Percentiles rank a stretch among this genome's conserved stretches.
Evolutionary conservation across 371 early-diverging fungal genomes (phyloP).

Genomic region (Nosema muscidifuracis): DNA sequence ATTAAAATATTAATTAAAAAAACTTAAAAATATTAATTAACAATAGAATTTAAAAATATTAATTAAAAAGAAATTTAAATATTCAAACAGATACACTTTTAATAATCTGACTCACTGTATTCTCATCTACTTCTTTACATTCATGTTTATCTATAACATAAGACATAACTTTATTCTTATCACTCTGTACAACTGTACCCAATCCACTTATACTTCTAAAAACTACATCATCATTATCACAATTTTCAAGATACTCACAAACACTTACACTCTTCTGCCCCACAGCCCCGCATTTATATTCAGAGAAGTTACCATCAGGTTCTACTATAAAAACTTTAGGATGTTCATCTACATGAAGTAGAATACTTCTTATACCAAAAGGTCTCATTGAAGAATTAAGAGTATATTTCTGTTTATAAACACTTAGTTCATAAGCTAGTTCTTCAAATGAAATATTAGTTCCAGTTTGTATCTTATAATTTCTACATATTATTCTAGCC

Average conservation of each 20-base stretch:
- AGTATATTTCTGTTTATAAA: slow-evolving; percentile 78
- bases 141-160: slow-evolving; percentile 36
- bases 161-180: slow-evolving; percentile 38
- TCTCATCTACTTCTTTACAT: slow-evolving; percentile 3
- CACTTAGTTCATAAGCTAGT: slow-evolving; percentile 67
- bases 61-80: neutral
- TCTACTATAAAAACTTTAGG: slow-evolving; percentile 93
- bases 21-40: no score
- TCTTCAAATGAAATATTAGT: slow-evolving; percentile 83
- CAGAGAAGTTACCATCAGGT: slow-evolving; percentile 94
- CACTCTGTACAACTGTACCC: slow-evolving; percentile 45
- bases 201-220: slow-evolving; percentile 32
- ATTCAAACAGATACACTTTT: slow-evolving; percentile 14
- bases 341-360: slow-evolving; percentile 77
- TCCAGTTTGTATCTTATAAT: slow-evolving; percentile 51
- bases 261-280: slow-evolving; percentile 50
- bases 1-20: no score
- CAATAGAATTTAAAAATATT: no score
- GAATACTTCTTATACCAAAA: slow-evolving; percentile 90
- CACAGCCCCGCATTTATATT: slow-evolving; percentile 74
- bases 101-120: slow-evolving; percentile 16
- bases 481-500: slow-evolving; percentile 43
- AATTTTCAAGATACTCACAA: slow-evolving; percentile 29
- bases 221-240: slow-evolving; percentile 15
- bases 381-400: slow-evolving; percentile 95